These are phyloP conservation scores for Hydnomerulius pinastri DNA, from an alignment of 768 basidiomycete species.

Conservation along the genomic window DNA sequence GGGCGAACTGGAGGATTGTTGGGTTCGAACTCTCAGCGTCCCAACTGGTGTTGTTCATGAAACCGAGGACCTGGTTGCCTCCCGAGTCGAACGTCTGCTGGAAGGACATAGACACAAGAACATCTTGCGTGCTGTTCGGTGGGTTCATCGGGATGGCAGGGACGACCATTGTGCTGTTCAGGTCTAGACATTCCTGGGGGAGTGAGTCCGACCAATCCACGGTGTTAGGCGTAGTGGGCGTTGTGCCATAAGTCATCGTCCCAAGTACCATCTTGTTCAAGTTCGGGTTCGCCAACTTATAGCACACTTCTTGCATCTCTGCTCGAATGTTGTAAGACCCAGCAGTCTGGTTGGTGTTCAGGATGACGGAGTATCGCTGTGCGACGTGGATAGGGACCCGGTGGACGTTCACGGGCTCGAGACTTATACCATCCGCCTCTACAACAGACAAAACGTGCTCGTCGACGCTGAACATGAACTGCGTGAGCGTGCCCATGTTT, in stretches of 20 bases:
- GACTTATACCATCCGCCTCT: constrained; percentile 49
- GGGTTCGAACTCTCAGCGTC: constrained; percentile 24
- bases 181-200: constrained; percentile 25
- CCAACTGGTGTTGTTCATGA: constrained; percentile 31
- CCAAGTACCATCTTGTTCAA: constrained; percentile 31
- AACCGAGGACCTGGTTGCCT: constrained; percentile 28
- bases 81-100: constrained; percentile 26
- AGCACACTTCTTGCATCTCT: constrained; percentile 35
- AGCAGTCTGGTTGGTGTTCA: constrained; percentile 40
- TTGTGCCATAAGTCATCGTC: constrained; percentile 29
- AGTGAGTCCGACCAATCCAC: constrained; percentile 28
- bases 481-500: constrained; percentile 49
- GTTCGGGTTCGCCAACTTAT: constrained; percentile 31
- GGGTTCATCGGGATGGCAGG: constrained; percentile 26
- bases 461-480: constrained; percentile 48
- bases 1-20: constrained; percentile 29
- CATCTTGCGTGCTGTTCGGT: constrained; percentile 26
- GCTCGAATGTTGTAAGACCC: constrained; percentile 40
- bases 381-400: constrained; percentile 45
- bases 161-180: constrained; percentile 32
- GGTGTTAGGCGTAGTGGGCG: constrained; percentile 23
- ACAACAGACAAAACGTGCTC: constrained; percentile 46
- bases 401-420: constrained; percentile 40
- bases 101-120: constrained; percentile 24
- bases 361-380: constrained; percentile 52